phyloP scores from a whole-genome alignment of 768 basidiomycete species.

The Obba rivulosa region DNA sequence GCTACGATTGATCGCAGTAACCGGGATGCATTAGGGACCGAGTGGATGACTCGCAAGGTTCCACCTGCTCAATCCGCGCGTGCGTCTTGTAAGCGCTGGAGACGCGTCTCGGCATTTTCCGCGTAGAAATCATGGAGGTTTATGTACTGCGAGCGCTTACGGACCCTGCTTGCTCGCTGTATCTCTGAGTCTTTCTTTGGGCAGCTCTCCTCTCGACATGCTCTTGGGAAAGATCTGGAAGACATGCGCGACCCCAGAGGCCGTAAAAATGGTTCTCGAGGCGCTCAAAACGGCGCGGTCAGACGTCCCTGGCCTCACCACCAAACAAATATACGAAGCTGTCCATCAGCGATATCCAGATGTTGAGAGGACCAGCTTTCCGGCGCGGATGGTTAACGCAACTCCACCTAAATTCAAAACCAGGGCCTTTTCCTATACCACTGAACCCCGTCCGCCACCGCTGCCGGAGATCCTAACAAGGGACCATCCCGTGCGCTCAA shows the following conservation, averaged over 20 bases:
- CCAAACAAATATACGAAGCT: slow-evolving; percentile 15
- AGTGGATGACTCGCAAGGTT: too few species aligned
- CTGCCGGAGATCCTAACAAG: not conserved
- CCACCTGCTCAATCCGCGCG: too few species aligned
- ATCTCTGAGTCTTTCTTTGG: too few species aligned
- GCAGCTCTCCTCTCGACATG: too few species aligned
- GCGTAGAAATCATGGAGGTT: too few species aligned
- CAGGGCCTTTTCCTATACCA: not conserved
- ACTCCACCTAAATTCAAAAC: not conserved
- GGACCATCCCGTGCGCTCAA: slow-evolving; percentile 11
- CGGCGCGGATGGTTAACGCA: not conserved
- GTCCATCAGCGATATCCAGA: slow-evolving; percentile 6
- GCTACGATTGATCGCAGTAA: too few species aligned
- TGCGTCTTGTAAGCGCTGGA: too few species aligned
- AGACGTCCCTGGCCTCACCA: slow-evolving; percentile 7
- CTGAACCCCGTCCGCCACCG: not conserved
- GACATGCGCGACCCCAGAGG: slow-evolving; percentile 4
- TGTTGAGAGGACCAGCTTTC: not conserved
- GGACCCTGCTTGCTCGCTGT: too few species aligned
- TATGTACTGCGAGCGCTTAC: too few species aligned
- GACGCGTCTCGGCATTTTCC: too few species aligned
- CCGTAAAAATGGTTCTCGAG: slow-evolving; percentile 7
- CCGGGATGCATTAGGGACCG: too few species aligned
- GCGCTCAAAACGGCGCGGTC: slow-evolving; percentile 1
- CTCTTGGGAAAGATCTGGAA: not conserved